These are phyloP conservation scores for Lachnellula suecica DNA, from an alignment of 2,329 filamentous ascomycete species.

Conservation along the genomic window DNA sequence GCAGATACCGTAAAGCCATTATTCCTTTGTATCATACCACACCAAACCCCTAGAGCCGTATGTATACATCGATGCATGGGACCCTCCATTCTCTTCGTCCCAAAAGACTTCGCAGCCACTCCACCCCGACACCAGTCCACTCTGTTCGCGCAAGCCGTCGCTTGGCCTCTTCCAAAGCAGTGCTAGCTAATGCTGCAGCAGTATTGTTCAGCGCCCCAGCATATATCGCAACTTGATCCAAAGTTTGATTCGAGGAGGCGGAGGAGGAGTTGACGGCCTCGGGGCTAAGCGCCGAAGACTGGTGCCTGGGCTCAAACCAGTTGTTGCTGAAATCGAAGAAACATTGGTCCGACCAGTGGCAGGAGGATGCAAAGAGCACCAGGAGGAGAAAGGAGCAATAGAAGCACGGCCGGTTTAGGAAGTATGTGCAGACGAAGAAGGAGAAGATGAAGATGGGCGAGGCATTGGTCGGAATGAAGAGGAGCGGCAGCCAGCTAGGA, in stretches of 20 bases:
- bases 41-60: slow-evolving; percentile 58
- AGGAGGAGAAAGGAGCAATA: slow-evolving; percentile 97
- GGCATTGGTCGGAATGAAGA: slow-evolving; percentile 85
- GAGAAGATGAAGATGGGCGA: slow-evolving; percentile 83
- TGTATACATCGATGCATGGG: slow-evolving; percentile 85
- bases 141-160: slow-evolving; percentile 52
- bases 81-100: slow-evolving; percentile 87
- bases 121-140: slow-evolving; percentile 76
- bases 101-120: slow-evolving; percentile 81
- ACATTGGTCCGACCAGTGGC: slow-evolving; percentile 84
- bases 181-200: slow-evolving; percentile 63
- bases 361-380: slow-evolving; percentile 89
- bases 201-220: slow-evolving; percentile 62
- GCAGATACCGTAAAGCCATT: background rate
- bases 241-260: slow-evolving; percentile 25
- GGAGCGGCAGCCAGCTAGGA: slow-evolving; percentile 76
- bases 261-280: slow-evolving; percentile 25
- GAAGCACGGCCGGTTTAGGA: slow-evolving; percentile 93
- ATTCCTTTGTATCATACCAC: slow-evolving; percentile 1
- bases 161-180: slow-evolving; percentile 61
- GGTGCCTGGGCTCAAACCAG: slow-evolving; percentile 82
- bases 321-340: slow-evolving; percentile 90
- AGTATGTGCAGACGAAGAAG: slow-evolving; percentile 91
- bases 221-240: slow-evolving; percentile 36
- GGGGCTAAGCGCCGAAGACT: slow-evolving; percentile 18